Percentiles rank a stretch among this genome's conserved stretches.
Conservation (phyloP, 129 eudicot species). For the Chrysanthemum lavandulifolium region DNA sequence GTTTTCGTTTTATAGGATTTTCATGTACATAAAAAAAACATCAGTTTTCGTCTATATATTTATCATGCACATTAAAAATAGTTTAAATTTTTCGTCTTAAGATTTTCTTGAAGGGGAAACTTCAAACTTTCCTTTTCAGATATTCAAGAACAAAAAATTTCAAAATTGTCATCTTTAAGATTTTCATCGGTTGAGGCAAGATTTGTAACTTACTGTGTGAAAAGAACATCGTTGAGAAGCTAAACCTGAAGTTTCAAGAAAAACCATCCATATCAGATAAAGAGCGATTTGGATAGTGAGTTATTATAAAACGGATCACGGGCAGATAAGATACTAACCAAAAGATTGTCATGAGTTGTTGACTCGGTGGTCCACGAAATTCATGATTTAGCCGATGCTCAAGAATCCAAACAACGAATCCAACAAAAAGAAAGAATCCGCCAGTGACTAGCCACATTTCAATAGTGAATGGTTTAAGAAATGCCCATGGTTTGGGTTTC, state of each 20-base stretch:
- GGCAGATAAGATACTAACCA: constrained; percentile 53
- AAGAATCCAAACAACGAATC: constrained; percentile 89
- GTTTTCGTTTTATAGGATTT: background rate
- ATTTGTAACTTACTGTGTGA: constrained; percentile 77
- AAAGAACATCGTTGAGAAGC: constrained; percentile 98
- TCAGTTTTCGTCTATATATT: too few species aligned
- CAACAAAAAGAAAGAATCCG: constrained; percentile 78
- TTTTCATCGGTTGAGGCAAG: constrained; percentile 1
- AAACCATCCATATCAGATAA: constrained; percentile 1
- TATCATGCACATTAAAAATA: too few species aligned
- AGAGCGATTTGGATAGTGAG: background rate
- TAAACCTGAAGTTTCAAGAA: constrained; percentile 71
- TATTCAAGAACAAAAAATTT: background rate
- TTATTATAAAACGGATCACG: background rate
- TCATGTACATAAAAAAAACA: background rate
- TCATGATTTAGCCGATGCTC: constrained; percentile 83
- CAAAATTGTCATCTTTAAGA: background rate
- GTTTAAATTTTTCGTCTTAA: too few species aligned
- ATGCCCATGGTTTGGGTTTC: constrained; percentile 86
- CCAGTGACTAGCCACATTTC: constrained; percentile 92
- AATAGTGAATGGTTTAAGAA: constrained; percentile 76
- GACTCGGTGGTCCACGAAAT: constrained; percentile 94
- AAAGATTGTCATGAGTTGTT: constrained; percentile 73
- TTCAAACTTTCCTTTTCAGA: too few species aligned
- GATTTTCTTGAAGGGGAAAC: too few species aligned